These are phyloP conservation scores for Pseudopithomyces chartarum DNA, from an alignment of 2,329 filamentous ascomycete species.

Conservation along the genomic window DNA sequence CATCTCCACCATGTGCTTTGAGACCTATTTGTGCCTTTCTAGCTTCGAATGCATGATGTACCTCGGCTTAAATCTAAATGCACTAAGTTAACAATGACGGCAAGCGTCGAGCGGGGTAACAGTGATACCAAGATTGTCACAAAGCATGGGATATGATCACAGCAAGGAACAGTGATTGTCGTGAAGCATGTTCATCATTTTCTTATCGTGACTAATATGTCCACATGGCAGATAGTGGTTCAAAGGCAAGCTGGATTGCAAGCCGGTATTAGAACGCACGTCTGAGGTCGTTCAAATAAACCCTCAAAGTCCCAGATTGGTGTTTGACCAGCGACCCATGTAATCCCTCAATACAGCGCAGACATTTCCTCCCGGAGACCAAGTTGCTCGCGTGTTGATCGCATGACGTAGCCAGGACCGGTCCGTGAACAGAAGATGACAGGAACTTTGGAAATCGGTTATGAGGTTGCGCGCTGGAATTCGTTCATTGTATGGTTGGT, in stretches of 20 bases:
- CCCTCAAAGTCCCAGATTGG: constrained; percentile 39
- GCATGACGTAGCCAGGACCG: constrained; percentile 30
- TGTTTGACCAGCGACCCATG: constrained; percentile 42
- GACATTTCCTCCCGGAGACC: constrained; percentile 22
- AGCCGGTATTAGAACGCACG: constrained; percentile 46
- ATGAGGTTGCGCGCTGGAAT: constrained; percentile 27
- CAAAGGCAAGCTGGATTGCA: constrained; percentile 41
- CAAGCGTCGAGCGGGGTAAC: constrained; percentile 10
- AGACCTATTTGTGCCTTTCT: no score
- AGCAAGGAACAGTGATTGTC: constrained; percentile 26
- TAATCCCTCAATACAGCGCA: constrained; percentile 33
- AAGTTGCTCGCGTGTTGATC: constrained; percentile 33
- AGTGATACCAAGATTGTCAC: not conserved
- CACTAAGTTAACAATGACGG: not conserved
- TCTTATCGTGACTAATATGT: constrained; percentile 28
- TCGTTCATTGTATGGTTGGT: constrained; percentile 34
- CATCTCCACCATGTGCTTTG: no score
- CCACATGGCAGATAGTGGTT: constrained; percentile 42
- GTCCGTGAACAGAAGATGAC: constrained; percentile 26
- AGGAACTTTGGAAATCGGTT: constrained; percentile 24
- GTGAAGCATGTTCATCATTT: constrained; percentile 43
- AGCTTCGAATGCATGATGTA: no score
- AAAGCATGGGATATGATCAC: constrained; percentile 13
- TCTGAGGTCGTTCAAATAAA: constrained; percentile 38
- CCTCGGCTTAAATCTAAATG: no score